Conservation (phyloP, 768 basidiomycete species). For the Hemileccinum rubropunctum region DNA sequence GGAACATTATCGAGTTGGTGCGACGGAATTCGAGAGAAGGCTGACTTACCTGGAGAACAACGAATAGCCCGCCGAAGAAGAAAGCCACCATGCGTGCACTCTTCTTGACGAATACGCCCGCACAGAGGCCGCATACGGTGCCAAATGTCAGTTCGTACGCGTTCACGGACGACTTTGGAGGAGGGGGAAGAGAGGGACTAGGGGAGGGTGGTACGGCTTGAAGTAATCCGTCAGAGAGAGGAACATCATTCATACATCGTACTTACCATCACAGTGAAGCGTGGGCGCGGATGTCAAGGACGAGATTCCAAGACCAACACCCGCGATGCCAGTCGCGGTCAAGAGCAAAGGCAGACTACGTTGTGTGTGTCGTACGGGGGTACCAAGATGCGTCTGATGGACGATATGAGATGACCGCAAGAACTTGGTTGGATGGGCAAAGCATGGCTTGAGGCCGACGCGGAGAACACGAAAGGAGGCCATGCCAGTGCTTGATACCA, state of each 20-base stretch:
- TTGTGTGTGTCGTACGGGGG: slow-evolving; percentile 3
- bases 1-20: slow-evolving; percentile 4
- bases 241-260: background rate
- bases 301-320: slow-evolving; percentile 46
- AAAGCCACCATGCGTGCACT: slow-evolving; percentile 85
- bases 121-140: slow-evolving; percentile 82
- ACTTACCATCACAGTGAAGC: slow-evolving; percentile 56
- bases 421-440: slow-evolving; percentile 2
- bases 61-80: slow-evolving; percentile 85
- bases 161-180: slow-evolving; percentile 72
- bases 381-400: background rate
- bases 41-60: slow-evolving; percentile 76
- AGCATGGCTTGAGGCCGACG: slow-evolving; percentile 16
- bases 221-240: slow-evolving; percentile 1
- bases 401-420: background rate
- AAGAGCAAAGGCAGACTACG: slow-evolving; percentile 18
- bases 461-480: slow-evolving; percentile 11
- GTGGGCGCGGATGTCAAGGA: slow-evolving; percentile 30
- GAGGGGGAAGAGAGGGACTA: slow-evolving; percentile 34
- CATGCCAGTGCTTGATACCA: background rate
- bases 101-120: slow-evolving; percentile 93
- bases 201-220: slow-evolving; percentile 12
- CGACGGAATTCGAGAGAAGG: background rate
- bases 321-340: slow-evolving; percentile 32
- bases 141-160: slow-evolving; percentile 85